Evolutionary conservation across 1,284 basidiomycete genomes (phyloP), one percentile per base, ranked within the genome.

Genomic region (Microbotryomycetes sp.): DNA sequence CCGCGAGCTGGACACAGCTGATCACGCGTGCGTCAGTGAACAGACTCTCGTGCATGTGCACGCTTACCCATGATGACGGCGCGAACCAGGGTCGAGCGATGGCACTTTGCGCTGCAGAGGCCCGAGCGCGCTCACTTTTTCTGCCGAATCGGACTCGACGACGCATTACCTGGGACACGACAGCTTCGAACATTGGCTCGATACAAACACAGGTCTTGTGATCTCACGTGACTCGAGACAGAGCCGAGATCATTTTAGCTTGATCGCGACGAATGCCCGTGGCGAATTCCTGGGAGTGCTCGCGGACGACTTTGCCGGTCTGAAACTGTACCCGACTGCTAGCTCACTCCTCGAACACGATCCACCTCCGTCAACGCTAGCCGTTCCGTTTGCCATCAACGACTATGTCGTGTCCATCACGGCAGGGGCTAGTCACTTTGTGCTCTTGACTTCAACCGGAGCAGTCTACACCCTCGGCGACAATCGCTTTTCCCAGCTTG

Each of bases 351-450:
- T 15, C 4, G 2, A 50, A 48, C 13, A 7, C 18, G 26, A 5
- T 4, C 24, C 13, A 5, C 28, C 18, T 5, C 21, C 9, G 16
- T 16, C 47, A 1, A 46, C 49, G 2, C 35, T 15, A 54, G 18
- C 28, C 59, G 18, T 58, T 60, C 41, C 16, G 5, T 4, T 13
- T 31, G 3, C 18, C 45, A 16, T 6, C 13, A 18, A 7, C 24
- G 9, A 41, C 61, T 21, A 49, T 13, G 24, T 62, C 41, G 26
- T 26, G 15, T 15, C 46, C 16, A n/a, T 65, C 35, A 18, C 41
- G 21, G 23, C 59, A n/a, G 66, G 66, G 9, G 57, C 57, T 15
- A 45, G 57, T 1, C 63, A 67, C 48, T 67, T 67, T 29, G 26
- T 67, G 48, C 29, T 64, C 26, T 47, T 21, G 55, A 62, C 26